Evolutionary conservation across 75 land plant genomes (phyloP).

Genomic region (Pseudotsuga menziesii): DNA sequence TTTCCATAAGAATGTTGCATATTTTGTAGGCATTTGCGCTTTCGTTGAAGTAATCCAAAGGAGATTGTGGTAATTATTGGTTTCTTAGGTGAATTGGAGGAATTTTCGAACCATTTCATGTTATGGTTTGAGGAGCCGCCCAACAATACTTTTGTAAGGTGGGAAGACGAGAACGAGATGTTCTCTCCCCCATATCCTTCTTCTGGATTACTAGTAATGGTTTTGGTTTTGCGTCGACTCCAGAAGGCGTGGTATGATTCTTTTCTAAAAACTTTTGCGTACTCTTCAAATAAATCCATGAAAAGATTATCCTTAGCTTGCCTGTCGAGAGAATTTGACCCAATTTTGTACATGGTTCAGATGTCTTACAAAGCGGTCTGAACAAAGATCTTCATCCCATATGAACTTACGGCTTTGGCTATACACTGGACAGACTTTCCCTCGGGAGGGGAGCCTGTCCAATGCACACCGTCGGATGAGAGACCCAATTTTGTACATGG

Average conservation of each 20-base stretch:
- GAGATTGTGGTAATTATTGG: conserved; percentile 4
- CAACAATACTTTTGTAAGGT: conserved; percentile 45
- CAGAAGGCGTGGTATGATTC: conserved; percentile 36
- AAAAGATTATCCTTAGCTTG: too few relatives aligned
- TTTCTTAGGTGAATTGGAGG: background rate
- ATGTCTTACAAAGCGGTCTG: too few relatives aligned
- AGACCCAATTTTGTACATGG: too few relatives aligned
- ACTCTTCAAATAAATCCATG: conserved; percentile 38
- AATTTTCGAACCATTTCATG: conserved; percentile 23
- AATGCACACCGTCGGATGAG: too few relatives aligned
- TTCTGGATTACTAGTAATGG: conserved; percentile 15
- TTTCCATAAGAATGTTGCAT: conserved; percentile 35
- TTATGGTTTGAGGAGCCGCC: conserved; percentile 45
- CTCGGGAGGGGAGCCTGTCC: too few relatives aligned
- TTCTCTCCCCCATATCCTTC: background rate
- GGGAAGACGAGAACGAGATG: background rate
- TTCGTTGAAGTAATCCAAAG: conserved; percentile 28
- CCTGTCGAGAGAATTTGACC: too few relatives aligned
- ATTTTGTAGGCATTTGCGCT: conserved; percentile 42
- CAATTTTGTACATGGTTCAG: too few relatives aligned
- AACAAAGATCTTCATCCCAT: too few relatives aligned
- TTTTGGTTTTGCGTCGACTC: conserved; percentile 12
- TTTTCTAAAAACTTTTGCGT: conserved; percentile 46
- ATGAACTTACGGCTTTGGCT: too few relatives aligned
- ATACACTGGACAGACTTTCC: too few relatives aligned